Evolutionary conservation across 345 rosid species (phyloP), one percentile per base, ranked within the genome.

Genomic region (Syzygium oleosum): DNA sequence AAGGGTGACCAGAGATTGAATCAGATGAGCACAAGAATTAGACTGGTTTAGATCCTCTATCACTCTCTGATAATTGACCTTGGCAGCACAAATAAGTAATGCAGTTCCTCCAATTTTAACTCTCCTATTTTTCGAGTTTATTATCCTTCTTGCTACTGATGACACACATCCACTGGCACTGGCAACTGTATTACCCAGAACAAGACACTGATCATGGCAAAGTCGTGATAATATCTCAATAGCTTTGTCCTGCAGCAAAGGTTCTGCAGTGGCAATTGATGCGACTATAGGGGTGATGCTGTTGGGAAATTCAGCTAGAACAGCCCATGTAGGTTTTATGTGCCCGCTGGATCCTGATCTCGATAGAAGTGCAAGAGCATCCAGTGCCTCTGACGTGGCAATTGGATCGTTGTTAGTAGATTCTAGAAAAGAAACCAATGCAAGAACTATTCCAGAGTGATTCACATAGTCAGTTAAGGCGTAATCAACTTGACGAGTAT

Each of bases 91-190:
- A 86, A 94, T 94, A 85, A 98, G 97, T 87, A 98, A 92, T 63
- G 99, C 98, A 89, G 96, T 94, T 92, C 98, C 99, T 63, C 99
- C 99, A 91, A 98, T 93, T 93, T 95, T 95, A 88, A 98, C 98
- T 90, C 93, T 97, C 52, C 86, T 88, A 88, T 90, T 93, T 87
- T 90, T 88, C 73, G 98, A 94, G 91, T 89, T 89, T 87, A 94
- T 93, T 90, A 97, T 95, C 92, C 99, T 94, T 89, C 91, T 94
- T 61, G 97, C 97, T 88, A 97, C 84, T 87, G 95, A 93, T 46
- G 93, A 68, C 83, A 95, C 89, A 77, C 99, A 98, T 87, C 92
- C 98, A 89, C 94, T 90, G 89, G 98, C 90, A 86, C 88, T 84
- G 87, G 89, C 92, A 88, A 98, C 91, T 85, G 95, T 91, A 19